Percentiles rank a stretch among this genome's conserved stretches.
These are phyloP conservation scores for Epichloe brachyelytri DNA, from an alignment of 2,329 filamentous ascomycete species.

Conservation along the genomic window DNA sequence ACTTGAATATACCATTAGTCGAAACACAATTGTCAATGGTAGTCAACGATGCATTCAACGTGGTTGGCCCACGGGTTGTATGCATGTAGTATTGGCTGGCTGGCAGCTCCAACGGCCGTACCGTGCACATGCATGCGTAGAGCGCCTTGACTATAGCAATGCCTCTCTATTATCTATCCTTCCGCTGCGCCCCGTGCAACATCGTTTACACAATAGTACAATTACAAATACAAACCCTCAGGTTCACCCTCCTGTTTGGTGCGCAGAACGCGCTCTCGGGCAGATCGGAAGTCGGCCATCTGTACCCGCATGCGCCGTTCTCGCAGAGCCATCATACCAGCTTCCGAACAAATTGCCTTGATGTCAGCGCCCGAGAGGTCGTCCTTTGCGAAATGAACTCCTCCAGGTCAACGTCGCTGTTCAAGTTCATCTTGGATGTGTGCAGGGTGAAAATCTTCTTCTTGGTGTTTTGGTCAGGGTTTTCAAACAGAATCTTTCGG, in stretches of 20 bases:
- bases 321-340: constrained; percentile 82
- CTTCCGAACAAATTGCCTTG: constrained; percentile 97
- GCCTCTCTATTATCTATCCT: background rate
- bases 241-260: constrained; percentile 98
- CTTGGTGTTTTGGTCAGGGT: constrained; percentile 70
- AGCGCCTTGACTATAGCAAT: background rate
- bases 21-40: background rate
- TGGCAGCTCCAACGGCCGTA: background rate
- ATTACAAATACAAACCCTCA: constrained; percentile 94
- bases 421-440: constrained; percentile 96
- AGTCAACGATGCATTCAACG: background rate
- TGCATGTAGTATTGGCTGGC: no score
- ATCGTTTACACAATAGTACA: constrained; percentile 12
- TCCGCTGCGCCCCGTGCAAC: background rate
- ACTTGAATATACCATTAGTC: background rate
- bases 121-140: background rate
- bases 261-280: constrained; percentile 87
- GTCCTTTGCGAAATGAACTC: constrained; percentile 97
- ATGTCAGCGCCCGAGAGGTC: constrained; percentile 95
- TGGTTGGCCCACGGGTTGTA: background rate
- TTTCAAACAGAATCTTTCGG: constrained; percentile 76
- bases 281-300: constrained; percentile 94
- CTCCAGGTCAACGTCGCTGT: constrained; percentile 93
- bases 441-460: constrained; percentile 98
- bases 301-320: constrained; percentile 96